Evolutionary conservation across 1,139 yeast species (phyloP).

Genomic region (Saccharomyces hybrid): DNA sequence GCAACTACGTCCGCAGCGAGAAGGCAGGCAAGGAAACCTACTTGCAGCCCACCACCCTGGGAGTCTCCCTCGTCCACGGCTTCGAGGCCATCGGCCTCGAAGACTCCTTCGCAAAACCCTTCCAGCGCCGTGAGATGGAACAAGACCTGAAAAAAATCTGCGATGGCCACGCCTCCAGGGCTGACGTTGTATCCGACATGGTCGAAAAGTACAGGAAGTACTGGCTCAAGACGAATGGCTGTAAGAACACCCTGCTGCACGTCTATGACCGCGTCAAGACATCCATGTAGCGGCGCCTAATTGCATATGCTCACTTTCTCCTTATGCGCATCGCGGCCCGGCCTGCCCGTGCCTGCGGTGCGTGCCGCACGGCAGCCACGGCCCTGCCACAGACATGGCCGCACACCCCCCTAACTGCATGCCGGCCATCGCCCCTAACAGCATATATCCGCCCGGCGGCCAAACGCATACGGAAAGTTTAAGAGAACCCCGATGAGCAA

Average conservation of each 20-base stretch:
- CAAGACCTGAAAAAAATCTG: constrained; percentile 58
- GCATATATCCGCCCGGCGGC: not conserved
- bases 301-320: not conserved
- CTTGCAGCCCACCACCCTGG: constrained; percentile 73
- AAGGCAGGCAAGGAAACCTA: constrained; percentile 36
- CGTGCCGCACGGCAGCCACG: not conserved
- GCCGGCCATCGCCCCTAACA: not conserved
- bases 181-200: constrained; percentile 50
- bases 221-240: constrained; percentile 34
- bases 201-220: constrained; percentile 58
- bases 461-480: not conserved
- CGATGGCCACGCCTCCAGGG: constrained; percentile 49
- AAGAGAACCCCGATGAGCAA: not conserved
- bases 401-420: not conserved
- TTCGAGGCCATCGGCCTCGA: constrained; percentile 70
- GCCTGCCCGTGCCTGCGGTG: not conserved
- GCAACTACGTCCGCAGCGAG: constrained; percentile 60
- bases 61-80: constrained; percentile 84
- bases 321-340: not conserved
- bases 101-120: constrained; percentile 83
- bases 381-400: not conserved
- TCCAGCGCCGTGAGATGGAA: constrained; percentile 73
- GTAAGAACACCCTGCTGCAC: constrained; percentile 25
- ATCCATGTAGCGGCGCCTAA: constrained; percentile 3
- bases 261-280: constrained; percentile 26